phyloP scores from a whole-genome alignment of 257 asterid genomes.

The Cynanchum wilfordii region DNA sequence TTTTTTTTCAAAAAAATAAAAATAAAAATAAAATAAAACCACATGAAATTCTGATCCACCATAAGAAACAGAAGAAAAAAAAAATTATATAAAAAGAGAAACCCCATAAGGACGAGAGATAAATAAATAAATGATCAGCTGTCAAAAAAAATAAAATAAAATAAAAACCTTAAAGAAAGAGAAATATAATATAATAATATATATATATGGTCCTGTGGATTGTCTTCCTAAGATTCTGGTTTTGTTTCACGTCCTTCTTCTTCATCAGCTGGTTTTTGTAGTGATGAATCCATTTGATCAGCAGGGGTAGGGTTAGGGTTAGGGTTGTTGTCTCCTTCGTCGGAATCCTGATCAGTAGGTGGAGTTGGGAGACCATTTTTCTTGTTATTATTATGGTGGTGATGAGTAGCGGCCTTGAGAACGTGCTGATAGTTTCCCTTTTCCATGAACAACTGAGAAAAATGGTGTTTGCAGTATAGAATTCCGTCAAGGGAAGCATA shows the following conservation, averaged over 20 bases:
- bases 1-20: too few species aligned
- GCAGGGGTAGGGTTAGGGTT: too few species aligned
- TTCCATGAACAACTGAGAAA: conserved; percentile 84
- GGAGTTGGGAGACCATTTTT: conserved; percentile 12
- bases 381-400: conserved; percentile 6
- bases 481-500: conserved; percentile 87
- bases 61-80: background rate
- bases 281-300: too few species aligned
- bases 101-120: background rate
- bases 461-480: conserved; percentile 87
- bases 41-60: conserved; percentile 8
- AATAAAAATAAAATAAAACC: too few species aligned
- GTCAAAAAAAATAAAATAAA: background rate
- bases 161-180: too few species aligned
- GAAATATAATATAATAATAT: too few species aligned
- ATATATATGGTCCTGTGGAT: too few species aligned
- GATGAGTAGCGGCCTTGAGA: conserved; percentile 30
- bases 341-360: conserved; percentile 10
- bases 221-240: background rate
- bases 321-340: background rate
- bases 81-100: background rate
- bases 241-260: background rate
- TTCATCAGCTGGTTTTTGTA: background rate
- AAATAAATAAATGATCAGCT: background rate
- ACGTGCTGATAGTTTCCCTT: conserved; percentile 73